These are phyloP conservation scores for Glarea lozoyensis DNA, from an alignment of 495 filamentous ascomycete genomes.

Conservation along the genomic window DNA sequence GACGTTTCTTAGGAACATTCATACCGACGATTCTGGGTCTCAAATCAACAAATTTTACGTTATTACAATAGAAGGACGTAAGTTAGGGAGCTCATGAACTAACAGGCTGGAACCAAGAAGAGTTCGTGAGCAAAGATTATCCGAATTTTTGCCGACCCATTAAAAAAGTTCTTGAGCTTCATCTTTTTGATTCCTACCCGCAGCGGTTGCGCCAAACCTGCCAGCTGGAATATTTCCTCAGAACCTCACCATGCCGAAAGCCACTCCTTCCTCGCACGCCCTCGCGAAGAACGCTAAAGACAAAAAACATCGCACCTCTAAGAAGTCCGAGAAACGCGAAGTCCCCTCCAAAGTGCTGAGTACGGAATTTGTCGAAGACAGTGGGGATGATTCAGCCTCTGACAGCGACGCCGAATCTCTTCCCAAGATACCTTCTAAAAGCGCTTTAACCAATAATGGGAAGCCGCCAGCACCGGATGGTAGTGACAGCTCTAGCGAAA, in stretches of 20 bases:
- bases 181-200: neutral
- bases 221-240: neutral
- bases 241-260: neutral
- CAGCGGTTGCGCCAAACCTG: neutral
- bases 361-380: slow-evolving; percentile 15
- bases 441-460: slow-evolving; percentile 4
- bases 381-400: slow-evolving; percentile 6
- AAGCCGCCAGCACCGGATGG: slow-evolving; percentile 1
- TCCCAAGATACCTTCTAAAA: slow-evolving; percentile 5
- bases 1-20: too few species aligned
- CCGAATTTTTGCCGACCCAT: neutral
- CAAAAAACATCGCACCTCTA: slow-evolving; percentile 7
- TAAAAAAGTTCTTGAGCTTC: neutral
- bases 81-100: neutral
- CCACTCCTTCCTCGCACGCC: slow-evolving; percentile 13
- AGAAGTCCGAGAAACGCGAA: slow-evolving; percentile 5
- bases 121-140: too few species aligned
- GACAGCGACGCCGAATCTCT: slow-evolving; percentile 13
- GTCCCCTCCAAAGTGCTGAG: slow-evolving; percentile 8
- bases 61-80: slow-evolving; percentile 26
- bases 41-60: too few species aligned
- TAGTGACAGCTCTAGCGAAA: slow-evolving; percentile 26
- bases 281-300: slow-evolving; percentile 8
- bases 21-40: too few species aligned
- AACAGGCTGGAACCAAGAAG: too few species aligned